These are phyloP conservation scores for Saturnispora quitensis DNA, from an alignment of 805 yeast species.

Conservation along the genomic window DNA sequence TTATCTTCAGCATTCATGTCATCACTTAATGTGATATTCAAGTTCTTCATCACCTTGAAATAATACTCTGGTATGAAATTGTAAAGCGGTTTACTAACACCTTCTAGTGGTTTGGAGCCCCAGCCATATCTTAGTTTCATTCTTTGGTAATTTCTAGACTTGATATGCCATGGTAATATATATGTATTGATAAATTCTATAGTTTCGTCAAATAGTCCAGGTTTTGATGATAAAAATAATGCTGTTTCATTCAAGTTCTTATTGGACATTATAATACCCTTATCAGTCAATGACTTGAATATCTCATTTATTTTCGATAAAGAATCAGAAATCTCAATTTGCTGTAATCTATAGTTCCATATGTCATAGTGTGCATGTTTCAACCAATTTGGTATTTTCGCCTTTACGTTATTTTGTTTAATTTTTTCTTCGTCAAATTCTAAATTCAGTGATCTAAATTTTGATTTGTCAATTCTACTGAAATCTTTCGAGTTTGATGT, in stretches of 20 bases:
- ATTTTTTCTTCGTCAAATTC: conserved; percentile 14
- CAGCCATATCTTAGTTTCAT: conserved; percentile 11
- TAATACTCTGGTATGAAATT: conserved; percentile 9
- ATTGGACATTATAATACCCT: conserved; percentile 24
- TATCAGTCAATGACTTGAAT: conserved; percentile 13
- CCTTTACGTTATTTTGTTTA: conserved; percentile 2
- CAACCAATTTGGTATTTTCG: conserved; percentile 19
- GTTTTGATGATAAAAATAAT: conserved; percentile 15
- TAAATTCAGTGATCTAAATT: conserved; percentile 3
- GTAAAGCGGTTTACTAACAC: conserved; percentile 7
- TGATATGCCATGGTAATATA: conserved; percentile 20
- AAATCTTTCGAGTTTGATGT: conserved; percentile 1
- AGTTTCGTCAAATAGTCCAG: conserved; percentile 16
- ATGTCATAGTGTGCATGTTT: conserved; percentile 20
- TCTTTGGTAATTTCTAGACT: conserved; percentile 4
- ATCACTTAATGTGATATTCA: conserved; percentile 11
- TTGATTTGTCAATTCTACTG: conserved; percentile 5
- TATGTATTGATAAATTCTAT: conserved; percentile 22
- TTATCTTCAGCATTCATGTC: conserved; percentile 10
- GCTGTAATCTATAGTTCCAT: conserved; percentile 25
- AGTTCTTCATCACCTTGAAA: conserved; percentile 13
- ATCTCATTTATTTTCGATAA: conserved; percentile 13
- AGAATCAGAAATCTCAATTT: conserved; percentile 21
- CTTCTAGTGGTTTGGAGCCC: conserved; percentile 7
- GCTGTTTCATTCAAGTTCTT: conserved; percentile 24